A percentile compares a stretch with the other conserved stretches of the same genome.
Conservation (phyloP, 352 stramenopile genomes). For the Pythium aristosporum region DNA sequence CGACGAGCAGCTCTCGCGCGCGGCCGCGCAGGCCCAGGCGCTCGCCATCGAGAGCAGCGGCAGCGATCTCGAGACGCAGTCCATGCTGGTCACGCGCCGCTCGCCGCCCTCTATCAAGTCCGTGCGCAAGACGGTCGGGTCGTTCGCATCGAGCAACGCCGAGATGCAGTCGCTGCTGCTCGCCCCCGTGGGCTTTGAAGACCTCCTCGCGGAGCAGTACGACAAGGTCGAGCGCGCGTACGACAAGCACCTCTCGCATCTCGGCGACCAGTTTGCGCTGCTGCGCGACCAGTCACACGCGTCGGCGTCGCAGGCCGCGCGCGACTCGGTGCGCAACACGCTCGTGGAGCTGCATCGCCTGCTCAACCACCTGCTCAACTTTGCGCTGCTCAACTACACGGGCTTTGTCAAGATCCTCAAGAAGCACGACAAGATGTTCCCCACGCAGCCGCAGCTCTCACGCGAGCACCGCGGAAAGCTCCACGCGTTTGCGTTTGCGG, state of each 20-base stretch:
- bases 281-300: slow-evolving; percentile 71
- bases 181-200: slow-evolving; percentile 66
- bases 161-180: slow-evolving; percentile 37
- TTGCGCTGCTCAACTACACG: slow-evolving; percentile 97
- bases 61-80: slow-evolving; percentile 7
- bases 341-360: slow-evolving; percentile 93
- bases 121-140: background rate
- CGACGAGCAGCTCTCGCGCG: slow-evolving; percentile 33
- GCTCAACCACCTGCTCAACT: slow-evolving; percentile 95
- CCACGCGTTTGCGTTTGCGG: slow-evolving; percentile 58
- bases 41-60: slow-evolving; percentile 2
- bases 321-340: slow-evolving; percentile 92
- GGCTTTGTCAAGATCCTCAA: slow-evolving; percentile 98
- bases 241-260: slow-evolving; percentile 70
- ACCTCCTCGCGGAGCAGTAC: slow-evolving; percentile 77
- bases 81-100: slow-evolving; percentile 1
- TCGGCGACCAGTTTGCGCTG: slow-evolving; percentile 82
- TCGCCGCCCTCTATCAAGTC: background rate
- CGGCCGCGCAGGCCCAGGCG: background rate
- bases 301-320: slow-evolving; percentile 50
- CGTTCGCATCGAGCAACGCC: slow-evolving; percentile 17
- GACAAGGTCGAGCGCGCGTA: slow-evolving; percentile 94
- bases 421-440: slow-evolving; percentile 93
- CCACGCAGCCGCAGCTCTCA: slow-evolving; percentile 37
- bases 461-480: slow-evolving; percentile 45